A percentile compares a stretch with the other conserved stretches of the same genome.
Evolutionary conservation across 2,329 filamentous ascomycete species (phyloP).

Genomic region (Colletotrichum lini): DNA sequence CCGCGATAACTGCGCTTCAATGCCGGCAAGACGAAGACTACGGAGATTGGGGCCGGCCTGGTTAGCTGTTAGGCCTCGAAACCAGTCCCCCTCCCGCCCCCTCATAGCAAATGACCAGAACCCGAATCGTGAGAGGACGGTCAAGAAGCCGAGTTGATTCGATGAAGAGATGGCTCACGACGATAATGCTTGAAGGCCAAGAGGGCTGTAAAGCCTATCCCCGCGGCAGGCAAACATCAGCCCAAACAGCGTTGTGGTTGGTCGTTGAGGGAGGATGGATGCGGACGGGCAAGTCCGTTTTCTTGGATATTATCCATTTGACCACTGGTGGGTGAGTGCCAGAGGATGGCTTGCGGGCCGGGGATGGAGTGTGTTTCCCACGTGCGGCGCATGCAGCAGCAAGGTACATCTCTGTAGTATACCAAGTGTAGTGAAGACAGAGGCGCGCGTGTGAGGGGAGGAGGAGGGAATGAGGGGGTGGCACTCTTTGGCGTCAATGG

Average conservation of each 20-base stretch:
- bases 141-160: background rate
- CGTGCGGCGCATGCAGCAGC: constrained; percentile 37
- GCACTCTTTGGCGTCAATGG: constrained; percentile 21
- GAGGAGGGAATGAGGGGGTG: constrained; percentile 28
- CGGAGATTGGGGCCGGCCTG: constrained; percentile 10
- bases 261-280: background rate
- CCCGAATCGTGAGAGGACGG: constrained; percentile 2
- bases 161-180: background rate
- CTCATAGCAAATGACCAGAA: background rate
- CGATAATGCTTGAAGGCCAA: background rate
- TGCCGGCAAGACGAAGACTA: background rate
- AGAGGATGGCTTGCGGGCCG: constrained; percentile 21
- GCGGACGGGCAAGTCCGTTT: constrained; percentile 19
- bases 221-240: constrained; percentile 13
- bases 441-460: background rate
- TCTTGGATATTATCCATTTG: constrained; percentile 20
- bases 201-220: background rate
- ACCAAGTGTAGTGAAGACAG: background rate
- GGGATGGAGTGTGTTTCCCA: constrained; percentile 28
- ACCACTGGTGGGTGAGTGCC: constrained; percentile 2
- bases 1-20: background rate
- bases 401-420: constrained; percentile 2
- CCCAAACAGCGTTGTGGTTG: constrained; percentile 2
- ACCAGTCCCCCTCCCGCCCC: background rate
- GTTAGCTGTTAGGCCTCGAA: background rate